A percentile compares a stretch with the other conserved stretches of the same genome.
Conservation (phyloP, 2,329 filamentous ascomycete species). For the Microdochium paspali region DNA sequence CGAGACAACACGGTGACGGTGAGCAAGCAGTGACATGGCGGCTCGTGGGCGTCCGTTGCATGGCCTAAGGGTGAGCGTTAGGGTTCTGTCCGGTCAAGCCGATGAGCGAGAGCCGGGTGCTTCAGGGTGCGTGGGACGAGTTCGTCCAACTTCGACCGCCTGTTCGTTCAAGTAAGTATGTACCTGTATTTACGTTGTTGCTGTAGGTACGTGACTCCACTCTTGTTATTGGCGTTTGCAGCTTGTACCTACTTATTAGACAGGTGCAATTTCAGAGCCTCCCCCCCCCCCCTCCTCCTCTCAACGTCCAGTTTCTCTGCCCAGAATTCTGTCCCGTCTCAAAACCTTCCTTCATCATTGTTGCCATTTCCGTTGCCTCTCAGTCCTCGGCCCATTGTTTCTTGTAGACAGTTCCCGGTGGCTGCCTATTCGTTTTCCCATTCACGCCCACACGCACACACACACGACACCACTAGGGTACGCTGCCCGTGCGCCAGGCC, state of each 20-base stretch:
- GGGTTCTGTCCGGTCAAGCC: no score
- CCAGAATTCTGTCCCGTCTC: neutral
- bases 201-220: no score
- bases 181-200: neutral
- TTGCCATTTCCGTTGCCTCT: neutral
- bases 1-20: no score
- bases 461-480: neutral
- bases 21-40: no score
- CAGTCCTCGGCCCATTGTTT: neutral
- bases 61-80: neutral
- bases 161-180: no score
- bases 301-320: no score
- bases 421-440: neutral
- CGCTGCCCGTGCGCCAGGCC: neutral
- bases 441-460: neutral
- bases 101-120: no score
- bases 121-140: no score
- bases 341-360: neutral
- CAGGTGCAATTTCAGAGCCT: neutral
- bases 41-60: neutral
- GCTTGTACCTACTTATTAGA: no score
- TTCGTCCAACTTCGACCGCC: no score
- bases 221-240: slow-evolving; percentile 1
- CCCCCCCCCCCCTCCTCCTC: neutral
- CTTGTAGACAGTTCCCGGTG: neutral